phyloP scores from a whole-genome alignment of 495 filamentous ascomycete genomes.

The Aspergillus incahuasiensis region DNA sequence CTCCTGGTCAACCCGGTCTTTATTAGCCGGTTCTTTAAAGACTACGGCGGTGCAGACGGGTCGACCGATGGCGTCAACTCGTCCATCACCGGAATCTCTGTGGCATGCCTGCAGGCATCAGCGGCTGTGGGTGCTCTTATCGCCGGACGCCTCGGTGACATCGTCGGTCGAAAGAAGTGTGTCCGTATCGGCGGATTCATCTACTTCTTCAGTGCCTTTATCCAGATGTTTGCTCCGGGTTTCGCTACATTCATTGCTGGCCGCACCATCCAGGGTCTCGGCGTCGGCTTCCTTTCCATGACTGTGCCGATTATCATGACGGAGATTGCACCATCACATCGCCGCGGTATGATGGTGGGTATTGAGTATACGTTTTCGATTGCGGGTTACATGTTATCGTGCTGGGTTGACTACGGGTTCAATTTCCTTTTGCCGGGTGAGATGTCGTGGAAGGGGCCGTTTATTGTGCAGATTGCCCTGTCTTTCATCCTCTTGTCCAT shows the following conservation, averaged over 20 bases:
- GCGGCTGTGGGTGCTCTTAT: constrained; percentile 27
- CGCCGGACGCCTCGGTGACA: constrained; percentile 26
- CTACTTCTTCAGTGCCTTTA: constrained; percentile 30
- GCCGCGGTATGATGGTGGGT: constrained; percentile 28
- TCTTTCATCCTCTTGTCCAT: constrained; percentile 25
- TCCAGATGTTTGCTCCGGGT: constrained; percentile 28
- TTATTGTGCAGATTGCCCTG: constrained; percentile 28
- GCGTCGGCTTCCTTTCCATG: constrained; percentile 27
- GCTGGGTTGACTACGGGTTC: constrained; percentile 32
- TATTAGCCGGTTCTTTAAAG: constrained; percentile 25
- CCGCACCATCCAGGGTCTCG: constrained; percentile 25
- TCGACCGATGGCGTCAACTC: constrained; percentile 20
- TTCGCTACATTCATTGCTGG: constrained; percentile 26
- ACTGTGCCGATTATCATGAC: constrained; percentile 29
- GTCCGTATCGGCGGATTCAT: constrained; percentile 30
- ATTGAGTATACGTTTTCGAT: constrained; percentile 29
- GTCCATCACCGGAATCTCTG: constrained; percentile 30
- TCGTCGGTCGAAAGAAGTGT: constrained; percentile 30
- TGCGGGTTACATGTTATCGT: constrained; percentile 29
- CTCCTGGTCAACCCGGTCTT: constrained; percentile 28
- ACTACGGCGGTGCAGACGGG: constrained; percentile 26
- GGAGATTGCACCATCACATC: constrained; percentile 25
- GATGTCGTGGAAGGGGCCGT: constrained; percentile 29
- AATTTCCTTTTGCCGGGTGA: constrained; percentile 23
- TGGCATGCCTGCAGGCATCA: constrained; percentile 29